A percentile compares a stretch with the other conserved stretches of the same genome.
Evolutionary conservation across 208 protist species (phyloP).

Genomic region (Naegleria fowleri): DNA sequence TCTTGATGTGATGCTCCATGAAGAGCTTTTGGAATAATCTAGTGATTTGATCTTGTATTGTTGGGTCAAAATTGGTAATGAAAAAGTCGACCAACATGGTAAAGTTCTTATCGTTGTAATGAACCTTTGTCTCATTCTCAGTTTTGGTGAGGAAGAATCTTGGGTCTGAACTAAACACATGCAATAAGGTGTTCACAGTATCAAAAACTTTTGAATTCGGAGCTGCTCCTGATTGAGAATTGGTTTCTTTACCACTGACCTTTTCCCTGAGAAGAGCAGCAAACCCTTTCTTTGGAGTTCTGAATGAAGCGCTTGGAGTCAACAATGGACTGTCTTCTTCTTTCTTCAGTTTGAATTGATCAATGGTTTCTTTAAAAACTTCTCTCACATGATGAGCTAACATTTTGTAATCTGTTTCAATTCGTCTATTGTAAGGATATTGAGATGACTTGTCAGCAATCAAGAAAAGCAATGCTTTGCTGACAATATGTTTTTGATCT

Average conservation of each 20-base stretch:
- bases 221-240: neutral
- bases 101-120: neutral
- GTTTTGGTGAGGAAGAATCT: neutral
- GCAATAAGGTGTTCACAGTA: neutral
- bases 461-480: neutral
- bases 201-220: neutral
- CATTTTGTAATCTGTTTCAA: neutral
- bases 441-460: neutral
- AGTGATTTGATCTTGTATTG: neutral
- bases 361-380: neutral
- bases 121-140: too few relatives aligned
- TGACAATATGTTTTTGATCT: neutral
- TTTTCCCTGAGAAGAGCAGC: neutral
- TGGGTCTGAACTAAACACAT: neutral
- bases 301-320: neutral
- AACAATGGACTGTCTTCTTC: neutral
- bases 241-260: neutral
- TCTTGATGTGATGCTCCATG: neutral
- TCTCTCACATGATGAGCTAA: neutral
- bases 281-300: neutral
- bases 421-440: neutral
- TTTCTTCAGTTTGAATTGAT: neutral
- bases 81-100: neutral
- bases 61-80: neutral
- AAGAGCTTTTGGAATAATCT: slow-evolving; percentile 8